These are phyloP conservation scores for Drosera capensis DNA, from an alignment of 148 eudicot genomes.

Conservation along the genomic window DNA sequence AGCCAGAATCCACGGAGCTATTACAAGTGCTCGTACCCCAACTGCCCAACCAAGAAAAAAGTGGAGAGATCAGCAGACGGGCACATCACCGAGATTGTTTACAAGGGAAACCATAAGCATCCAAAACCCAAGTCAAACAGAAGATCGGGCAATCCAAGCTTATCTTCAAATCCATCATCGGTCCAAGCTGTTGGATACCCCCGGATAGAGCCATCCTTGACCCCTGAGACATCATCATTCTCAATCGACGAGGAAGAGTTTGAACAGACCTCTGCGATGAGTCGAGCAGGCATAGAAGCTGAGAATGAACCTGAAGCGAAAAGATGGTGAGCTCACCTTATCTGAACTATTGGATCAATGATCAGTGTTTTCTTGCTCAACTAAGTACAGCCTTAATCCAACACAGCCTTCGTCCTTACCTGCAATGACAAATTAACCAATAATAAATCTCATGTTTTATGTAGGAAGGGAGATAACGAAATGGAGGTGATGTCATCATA, in stretches of 20 bases:
- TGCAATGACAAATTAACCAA: background rate
- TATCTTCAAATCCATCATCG: background rate
- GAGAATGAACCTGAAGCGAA: slow-evolving; percentile 51
- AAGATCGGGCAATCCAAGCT: slow-evolving; percentile 17
- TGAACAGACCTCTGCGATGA: slow-evolving; percentile 48
- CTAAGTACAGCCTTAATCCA: no score
- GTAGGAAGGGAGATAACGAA: slow-evolving; percentile 65
- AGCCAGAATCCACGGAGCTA: slow-evolving; percentile 77
- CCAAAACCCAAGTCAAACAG: slow-evolving; percentile 51
- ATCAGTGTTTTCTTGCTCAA: background rate
- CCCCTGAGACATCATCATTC: slow-evolving; percentile 57
- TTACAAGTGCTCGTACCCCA: slow-evolving; percentile 61
- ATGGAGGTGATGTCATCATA: slow-evolving; percentile 48
- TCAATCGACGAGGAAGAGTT: slow-evolving; percentile 56
- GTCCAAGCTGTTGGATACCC: background rate
- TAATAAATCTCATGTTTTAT: background rate
- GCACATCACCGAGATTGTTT: slow-evolving; percentile 56
- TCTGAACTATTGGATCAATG: background rate
- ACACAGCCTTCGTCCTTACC: background rate
- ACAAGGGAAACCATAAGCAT: slow-evolving; percentile 72
- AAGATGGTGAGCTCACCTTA: slow-evolving; percentile 39
- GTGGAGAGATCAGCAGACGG: slow-evolving; percentile 57
- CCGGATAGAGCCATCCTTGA: slow-evolving; percentile 21
- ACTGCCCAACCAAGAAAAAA: slow-evolving; percentile 73
- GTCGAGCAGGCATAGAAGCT: slow-evolving; percentile 38